Base-by-base conservation (phyloP, 1,139 yeast species). In the Taphrina flavorubra region DNA sequence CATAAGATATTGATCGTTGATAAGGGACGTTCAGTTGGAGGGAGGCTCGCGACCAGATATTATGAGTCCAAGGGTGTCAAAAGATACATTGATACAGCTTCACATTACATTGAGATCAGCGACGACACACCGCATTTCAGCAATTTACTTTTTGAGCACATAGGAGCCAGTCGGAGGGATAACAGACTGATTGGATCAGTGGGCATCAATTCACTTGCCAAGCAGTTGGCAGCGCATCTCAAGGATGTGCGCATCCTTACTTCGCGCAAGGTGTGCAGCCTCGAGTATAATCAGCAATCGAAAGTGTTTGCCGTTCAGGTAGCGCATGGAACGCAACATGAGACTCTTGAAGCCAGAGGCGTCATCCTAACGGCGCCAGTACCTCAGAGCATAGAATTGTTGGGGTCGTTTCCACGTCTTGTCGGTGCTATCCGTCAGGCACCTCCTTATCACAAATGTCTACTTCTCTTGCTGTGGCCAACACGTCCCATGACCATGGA, bases 1-100 rank as follows among this genome's bases (percentile, higher is more conserved):
- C 55, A 42, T 31, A 25, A 47, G 13, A 40, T 63, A 13, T 13
- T 63, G 25, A 14, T 63, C 13, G 36, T 63, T 10, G 67, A 63
- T 47, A 63, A 63, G 16, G 67, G 67, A 14, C 31, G 51, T 11
- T 53, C 67, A 2, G 67, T 63, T 6, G 67, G 67, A 6, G 67
- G 67, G 34, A 46, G 67, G 20, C 51, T 63, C 13, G 67, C 67
- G 37, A 63, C 67, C 18, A 46, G 67, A 18, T 55, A 63, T 31
- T 20, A 37, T 42, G 61, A 46, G n/a, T 18, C 36, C 20, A 18
- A 16, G 8, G 61, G 47, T 18, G 20, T 16, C 16, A 31, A 47
- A n/a, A 34, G 67, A 25, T 63, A 63, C 20, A 55, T 55, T 11
- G 67, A 63, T 37, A 63, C 67, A 3, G 67, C 67, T 25, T 40